phyloP scores from a whole-genome alignment of 2,329 filamentous ascomycete species.

The Arthroderma uncinatum region DNA sequence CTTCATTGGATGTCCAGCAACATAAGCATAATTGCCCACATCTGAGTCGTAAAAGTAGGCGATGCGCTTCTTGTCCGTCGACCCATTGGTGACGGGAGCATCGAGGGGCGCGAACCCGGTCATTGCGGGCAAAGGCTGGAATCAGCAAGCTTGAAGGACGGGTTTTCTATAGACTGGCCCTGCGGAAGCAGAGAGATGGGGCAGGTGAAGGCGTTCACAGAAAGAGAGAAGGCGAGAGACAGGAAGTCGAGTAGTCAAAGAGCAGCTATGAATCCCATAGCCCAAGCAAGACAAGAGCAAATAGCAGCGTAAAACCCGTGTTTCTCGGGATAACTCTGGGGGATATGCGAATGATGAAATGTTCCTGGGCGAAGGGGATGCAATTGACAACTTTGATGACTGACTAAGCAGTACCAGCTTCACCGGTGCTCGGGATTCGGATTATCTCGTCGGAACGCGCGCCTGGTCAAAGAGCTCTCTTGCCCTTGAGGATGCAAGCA shows the following conservation, averaged over 20 bases:
- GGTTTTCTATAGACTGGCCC: background rate
- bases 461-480: background rate
- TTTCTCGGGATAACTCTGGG: background rate
- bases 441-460: background rate
- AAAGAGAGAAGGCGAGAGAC: background rate
- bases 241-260: background rate
- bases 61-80: slow-evolving; percentile 61
- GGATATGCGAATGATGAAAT: background rate
- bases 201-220: background rate
- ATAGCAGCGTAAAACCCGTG: background rate
- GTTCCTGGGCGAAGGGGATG: background rate
- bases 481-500: background rate
- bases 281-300: background rate
- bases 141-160: background rate
- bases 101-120: slow-evolving; percentile 45
- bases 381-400: background rate
- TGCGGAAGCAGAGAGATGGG: background rate
- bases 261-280: background rate
- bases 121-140: slow-evolving; percentile 30
- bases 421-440: background rate
- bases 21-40: slow-evolving; percentile 96
- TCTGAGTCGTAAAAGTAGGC: slow-evolving; percentile 98
- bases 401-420: background rate
- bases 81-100: slow-evolving; percentile 40
- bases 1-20: slow-evolving; percentile 60